Conservation (phyloP, 768 basidiomycete species). For the Calocera viscosa region DNA sequence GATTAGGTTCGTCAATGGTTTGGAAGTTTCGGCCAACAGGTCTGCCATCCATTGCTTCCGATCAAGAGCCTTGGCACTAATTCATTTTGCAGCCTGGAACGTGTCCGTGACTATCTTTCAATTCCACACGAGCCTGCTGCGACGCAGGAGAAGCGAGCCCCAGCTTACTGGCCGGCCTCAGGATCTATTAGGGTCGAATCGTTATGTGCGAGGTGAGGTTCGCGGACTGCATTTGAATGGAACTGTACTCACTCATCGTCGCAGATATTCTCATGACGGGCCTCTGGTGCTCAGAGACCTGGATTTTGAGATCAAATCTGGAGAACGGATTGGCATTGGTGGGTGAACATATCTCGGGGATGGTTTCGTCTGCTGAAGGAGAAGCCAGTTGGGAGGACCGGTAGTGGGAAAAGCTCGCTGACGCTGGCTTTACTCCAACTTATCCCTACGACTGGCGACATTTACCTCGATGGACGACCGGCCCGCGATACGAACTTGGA, state of each 20-base stretch:
- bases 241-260: no score
- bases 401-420: slow-evolving; percentile 10
- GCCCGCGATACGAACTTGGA: slow-evolving; percentile 25
- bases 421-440: slow-evolving; percentile 28
- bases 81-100: slow-evolving; percentile 14
- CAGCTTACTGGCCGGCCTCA: slow-evolving; percentile 29
- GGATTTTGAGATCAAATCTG: no score
- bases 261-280: not conserved
- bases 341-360: no score
- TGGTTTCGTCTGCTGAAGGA: no score
- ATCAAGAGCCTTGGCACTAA: no score
- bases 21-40: not conserved
- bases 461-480: slow-evolving; percentile 25
- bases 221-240: no score
- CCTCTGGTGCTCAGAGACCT: no score
- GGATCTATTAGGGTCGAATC: slow-evolving; percentile 23
- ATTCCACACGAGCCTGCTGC: slow-evolving; percentile 11
- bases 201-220: slow-evolving; percentile 19
- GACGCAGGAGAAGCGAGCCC: slow-evolving; percentile 21
- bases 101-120: no score
- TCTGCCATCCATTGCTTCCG: not conserved
- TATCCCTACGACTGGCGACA: slow-evolving; percentile 27
- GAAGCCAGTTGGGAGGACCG: not conserved
- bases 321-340: no score
- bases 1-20: not conserved